phyloP scores from a whole-genome alignment of 129 eudicot genomes.

The Artemisia tridentata region DNA sequence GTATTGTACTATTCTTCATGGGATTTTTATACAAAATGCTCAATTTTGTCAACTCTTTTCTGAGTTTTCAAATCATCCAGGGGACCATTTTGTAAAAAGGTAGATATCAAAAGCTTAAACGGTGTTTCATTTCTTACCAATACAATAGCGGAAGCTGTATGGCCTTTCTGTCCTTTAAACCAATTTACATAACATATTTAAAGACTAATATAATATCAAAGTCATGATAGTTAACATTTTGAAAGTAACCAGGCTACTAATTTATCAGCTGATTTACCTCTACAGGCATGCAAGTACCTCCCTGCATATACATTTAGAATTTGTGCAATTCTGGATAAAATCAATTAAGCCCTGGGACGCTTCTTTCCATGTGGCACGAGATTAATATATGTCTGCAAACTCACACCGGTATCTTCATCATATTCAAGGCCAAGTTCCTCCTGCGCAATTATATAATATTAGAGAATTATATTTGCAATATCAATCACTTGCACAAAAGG shows the following conservation, averaged over 20 bases:
- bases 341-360: conserved; percentile 49
- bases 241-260: conserved; percentile 24
- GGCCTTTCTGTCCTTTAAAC: not conserved
- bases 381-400: conserved; percentile 72
- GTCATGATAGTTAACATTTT: not conserved
- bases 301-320: conserved; percentile 18
- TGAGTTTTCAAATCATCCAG: not conserved
- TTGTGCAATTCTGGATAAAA: conserved; percentile 14
- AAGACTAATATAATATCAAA: conserved; percentile 19
- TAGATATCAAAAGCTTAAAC: no score
- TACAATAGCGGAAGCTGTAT: no score
- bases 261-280: conserved; percentile 34
- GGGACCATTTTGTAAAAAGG: no score
- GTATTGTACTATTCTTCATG: not conserved
- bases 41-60: conserved; percentile 14
- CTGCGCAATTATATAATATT: conserved; percentile 38
- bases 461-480: conserved; percentile 7
- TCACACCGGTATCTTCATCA: conserved; percentile 89
- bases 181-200: conserved; percentile 21
- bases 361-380: conserved; percentile 60
- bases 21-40: not conserved
- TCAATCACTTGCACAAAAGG: not conserved
- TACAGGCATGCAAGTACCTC: conserved; percentile 1
- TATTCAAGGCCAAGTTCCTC: conserved; percentile 91
- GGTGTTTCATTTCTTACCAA: no score